Conservation (phyloP, 73 alveolate species). For the Durusdinium trenchii region DNA sequence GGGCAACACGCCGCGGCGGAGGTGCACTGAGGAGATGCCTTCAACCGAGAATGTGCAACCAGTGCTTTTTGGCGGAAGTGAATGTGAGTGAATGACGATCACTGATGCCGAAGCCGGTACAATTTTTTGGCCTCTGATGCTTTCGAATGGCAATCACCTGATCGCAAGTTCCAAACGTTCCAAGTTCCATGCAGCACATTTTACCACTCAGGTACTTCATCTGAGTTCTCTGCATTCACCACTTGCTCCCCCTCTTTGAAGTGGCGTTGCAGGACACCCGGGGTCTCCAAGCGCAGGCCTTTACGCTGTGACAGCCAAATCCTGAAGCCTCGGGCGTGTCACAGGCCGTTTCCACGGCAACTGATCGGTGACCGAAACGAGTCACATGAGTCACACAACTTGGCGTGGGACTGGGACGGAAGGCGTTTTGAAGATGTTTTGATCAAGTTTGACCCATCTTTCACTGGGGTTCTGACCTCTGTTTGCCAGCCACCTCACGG, state of each 20-base stretch:
- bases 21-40: conserved; percentile 39
- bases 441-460: too few species aligned
- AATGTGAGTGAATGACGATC: too few species aligned
- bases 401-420: not conserved
- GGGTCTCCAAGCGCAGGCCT: conserved; percentile 20
- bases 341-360: not conserved
- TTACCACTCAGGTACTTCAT: not conserved
- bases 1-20: not conserved
- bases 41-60: too few species aligned
- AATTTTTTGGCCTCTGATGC: conserved; percentile 18
- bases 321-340: conserved; percentile 44
- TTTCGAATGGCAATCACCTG: conserved; percentile 43
- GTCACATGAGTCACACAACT: too few species aligned
- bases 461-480: not conserved
- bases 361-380: not conserved
- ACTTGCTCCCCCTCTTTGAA: conserved; percentile 41
- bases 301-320: conserved; percentile 1
- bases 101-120: too few species aligned
- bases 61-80: not conserved
- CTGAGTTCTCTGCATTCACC: conserved; percentile 41
- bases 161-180: not conserved
- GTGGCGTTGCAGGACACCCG: conserved; percentile 56
- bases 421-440: too few species aligned
- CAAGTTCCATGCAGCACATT: too few species aligned
- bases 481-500: conserved; percentile 63